Evolutionary conservation across 2,329 filamentous ascomycete species (phyloP), one percentile per base, ranked within the genome.

Genomic region (Talaromyces sp.): DNA sequence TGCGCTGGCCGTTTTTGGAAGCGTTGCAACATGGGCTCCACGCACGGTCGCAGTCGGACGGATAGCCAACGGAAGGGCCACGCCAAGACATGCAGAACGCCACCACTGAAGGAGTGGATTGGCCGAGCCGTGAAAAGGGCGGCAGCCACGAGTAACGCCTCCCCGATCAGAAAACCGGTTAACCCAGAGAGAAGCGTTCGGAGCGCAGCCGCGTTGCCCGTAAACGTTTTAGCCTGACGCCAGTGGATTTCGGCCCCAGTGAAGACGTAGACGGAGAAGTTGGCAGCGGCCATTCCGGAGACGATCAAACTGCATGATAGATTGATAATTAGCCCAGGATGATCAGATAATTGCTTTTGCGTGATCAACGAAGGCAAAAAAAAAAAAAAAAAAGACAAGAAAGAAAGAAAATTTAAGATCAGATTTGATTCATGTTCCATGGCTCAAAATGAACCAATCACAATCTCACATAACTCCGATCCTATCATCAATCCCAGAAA

Each of bases 181-280:
- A 72, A 52, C 0, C 69, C 70, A 7, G 68, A 64, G 13, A 71
- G 55, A 0, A 72, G 53, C 3, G 69, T 71, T 8, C 65, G 60
- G 32, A 71, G 62, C 20, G 68, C 67, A 7, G 68, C 68, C 2
- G 69, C 66, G 49, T 70, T 68, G 46, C 62, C 57, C 39, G 67
- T 67, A 53, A 71, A 70, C 27, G 62, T 60, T 27, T 61, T 64
- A 36, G 67, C 65, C 47, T 71, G 69, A 50, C 65, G 62, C 70
- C 70, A 72, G 58, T 72, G 69, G 36, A 72, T 71, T 53, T 72
- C 70, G 24, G 69, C 68, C 7, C 70, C 69, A 32, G 65, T 70
- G 11, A 65, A 63, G 22, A 70, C 48, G 45, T 66, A 72, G 44
- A 72, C 70, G 30, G 68, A 71, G 43, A 61, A 62, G 43, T 70